Evolutionary conservation across 805 yeast species (phyloP).

Genomic region (Ogataea nonfermentans): DNA sequence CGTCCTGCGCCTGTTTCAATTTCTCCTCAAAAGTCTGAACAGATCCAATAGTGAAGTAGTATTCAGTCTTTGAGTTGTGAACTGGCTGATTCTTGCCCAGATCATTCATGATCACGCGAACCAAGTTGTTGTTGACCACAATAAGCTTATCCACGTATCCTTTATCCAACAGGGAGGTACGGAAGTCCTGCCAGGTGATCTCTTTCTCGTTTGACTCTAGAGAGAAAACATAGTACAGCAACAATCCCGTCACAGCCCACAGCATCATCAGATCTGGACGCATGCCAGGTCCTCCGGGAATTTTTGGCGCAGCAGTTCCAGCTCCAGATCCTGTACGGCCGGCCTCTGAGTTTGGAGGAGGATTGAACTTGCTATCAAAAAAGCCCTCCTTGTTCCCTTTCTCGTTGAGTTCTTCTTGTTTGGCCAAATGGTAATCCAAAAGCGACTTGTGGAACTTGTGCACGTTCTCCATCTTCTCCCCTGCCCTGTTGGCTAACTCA

Average conservation of each 20-base stretch:
- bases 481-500: conserved; percentile 22
- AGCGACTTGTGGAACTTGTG: conserved; percentile 31
- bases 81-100: conserved; percentile 36
- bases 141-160: conserved; percentile 73
- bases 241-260: conserved; percentile 21
- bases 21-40: conserved; percentile 83
- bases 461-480: conserved; percentile 32
- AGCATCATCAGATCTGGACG: conserved; percentile 23
- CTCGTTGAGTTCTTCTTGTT: conserved; percentile 24
- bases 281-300: conserved; percentile 13
- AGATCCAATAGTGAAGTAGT: conserved; percentile 81
- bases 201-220: conserved; percentile 29
- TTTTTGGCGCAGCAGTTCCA: conserved; percentile 6
- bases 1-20: conserved; percentile 69
- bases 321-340: background rate
- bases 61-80: conserved; percentile 28
- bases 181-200: conserved; percentile 68
- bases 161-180: conserved; percentile 69
- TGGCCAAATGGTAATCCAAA: conserved; percentile 31
- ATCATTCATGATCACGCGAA: conserved; percentile 62
- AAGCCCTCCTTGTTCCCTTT: conserved; percentile 7
- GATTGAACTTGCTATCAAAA: conserved; percentile 25
- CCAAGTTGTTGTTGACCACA: conserved; percentile 71
- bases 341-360: conserved; percentile 15
- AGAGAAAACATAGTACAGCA: conserved; percentile 19